These are phyloP conservation scores for Penicillium soppii DNA, from an alignment of 495 filamentous ascomycete species.

Conservation along the genomic window DNA sequence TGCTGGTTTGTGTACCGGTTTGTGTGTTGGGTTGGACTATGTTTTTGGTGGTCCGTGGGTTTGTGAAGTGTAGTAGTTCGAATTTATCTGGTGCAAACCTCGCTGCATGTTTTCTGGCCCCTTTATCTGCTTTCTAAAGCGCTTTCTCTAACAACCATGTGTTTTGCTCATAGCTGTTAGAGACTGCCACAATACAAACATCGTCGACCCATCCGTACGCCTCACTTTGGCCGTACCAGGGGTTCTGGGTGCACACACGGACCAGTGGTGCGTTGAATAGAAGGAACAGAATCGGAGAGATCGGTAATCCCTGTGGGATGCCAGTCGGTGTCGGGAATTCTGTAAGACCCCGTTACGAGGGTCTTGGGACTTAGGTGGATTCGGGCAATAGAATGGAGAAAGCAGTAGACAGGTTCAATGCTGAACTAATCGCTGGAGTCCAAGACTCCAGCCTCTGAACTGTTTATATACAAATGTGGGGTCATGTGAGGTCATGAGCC, in stretches of 20 bases:
- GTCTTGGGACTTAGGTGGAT: too few species aligned
- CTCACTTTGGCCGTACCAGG: not conserved
- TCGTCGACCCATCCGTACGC: not conserved
- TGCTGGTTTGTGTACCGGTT: too few species aligned
- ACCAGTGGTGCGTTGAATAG: not conserved
- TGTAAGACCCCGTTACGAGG: too few species aligned
- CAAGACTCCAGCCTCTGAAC: too few species aligned
- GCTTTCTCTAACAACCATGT: not conserved
- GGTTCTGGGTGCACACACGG: not conserved
- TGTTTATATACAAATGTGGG: too few species aligned
- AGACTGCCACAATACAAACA: not conserved
- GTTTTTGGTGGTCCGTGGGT: too few species aligned
- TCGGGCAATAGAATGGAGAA: too few species aligned
- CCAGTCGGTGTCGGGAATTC: not conserved
- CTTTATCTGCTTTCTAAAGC: not conserved
- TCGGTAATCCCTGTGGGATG: not conserved
- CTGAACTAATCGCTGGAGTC: too few species aligned
- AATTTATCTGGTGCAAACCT: constrained; percentile 1
- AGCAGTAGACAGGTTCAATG: too few species aligned
- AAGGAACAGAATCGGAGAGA: not conserved
- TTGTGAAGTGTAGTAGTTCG: constrained; percentile 8
- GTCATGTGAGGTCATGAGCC: too few species aligned
- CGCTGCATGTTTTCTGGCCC: not conserved
- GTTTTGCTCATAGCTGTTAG: not conserved
- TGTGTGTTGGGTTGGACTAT: too few species aligned